Evolutionary conservation across 2,329 filamentous ascomycete species (phyloP).

Genomic region (Aspergillus vadensis): DNA sequence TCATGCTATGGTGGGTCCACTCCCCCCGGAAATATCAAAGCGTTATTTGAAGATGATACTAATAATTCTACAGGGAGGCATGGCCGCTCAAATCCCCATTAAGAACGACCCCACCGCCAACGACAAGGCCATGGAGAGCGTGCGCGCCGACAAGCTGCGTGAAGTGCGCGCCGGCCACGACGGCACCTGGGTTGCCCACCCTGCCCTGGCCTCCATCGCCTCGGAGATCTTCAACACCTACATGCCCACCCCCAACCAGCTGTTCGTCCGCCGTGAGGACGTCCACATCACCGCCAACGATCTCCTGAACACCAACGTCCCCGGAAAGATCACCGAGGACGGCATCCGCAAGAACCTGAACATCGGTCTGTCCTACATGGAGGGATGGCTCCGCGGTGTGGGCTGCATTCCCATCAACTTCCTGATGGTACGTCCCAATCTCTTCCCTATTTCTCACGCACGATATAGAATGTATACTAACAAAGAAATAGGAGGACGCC

Average conservation of each 20-base stretch:
- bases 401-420: constrained; percentile 98
- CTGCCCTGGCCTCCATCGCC: constrained; percentile 83
- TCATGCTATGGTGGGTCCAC: constrained; percentile 76
- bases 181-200: constrained; percentile 96
- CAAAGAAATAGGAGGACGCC: constrained; percentile 69
- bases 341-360: constrained; percentile 97
- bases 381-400: constrained; percentile 92
- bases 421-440: constrained; percentile 66
- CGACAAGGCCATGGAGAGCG: constrained; percentile 89
- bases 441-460: too few relatives aligned
- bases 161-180: constrained; percentile 95
- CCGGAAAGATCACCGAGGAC: constrained; percentile 85
- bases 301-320: constrained; percentile 96
- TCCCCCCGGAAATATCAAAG: too few relatives aligned
- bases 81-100: constrained; percentile 98
- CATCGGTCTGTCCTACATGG: constrained; percentile 97
- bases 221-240: constrained; percentile 94
- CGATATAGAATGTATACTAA: constrained; percentile 6
- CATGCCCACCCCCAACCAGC: constrained; percentile 98
- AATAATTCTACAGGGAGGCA: constrained; percentile 62
- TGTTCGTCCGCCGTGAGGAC: constrained; percentile 87
- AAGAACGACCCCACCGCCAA: constrained; percentile 91
- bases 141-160: constrained; percentile 92
- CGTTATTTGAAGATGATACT: not conserved
- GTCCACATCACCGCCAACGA: constrained; percentile 84